Conservation (phyloP, 164 flowering plant species). For the Macadamia integrifolia region DNA sequence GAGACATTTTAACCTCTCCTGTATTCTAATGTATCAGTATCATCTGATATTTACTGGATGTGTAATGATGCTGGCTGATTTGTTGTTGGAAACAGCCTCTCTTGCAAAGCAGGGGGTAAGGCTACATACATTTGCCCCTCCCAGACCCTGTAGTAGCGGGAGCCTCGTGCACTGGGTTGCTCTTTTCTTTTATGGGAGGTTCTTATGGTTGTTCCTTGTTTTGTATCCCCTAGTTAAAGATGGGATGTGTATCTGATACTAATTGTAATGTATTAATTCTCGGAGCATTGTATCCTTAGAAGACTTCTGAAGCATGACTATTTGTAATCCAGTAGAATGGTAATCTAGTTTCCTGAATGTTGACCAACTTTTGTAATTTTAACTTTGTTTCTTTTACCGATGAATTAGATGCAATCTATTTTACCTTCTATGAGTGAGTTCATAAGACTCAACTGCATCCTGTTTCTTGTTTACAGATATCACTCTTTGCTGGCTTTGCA, state of each 20-base stretch:
- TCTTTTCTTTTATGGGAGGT: background rate
- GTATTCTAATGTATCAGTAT: too few species aligned
- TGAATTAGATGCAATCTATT: background rate
- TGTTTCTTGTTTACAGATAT: slow-evolving; percentile 34
- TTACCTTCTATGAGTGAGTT: background rate
- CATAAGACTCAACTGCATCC: background rate
- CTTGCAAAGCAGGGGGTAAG: too few species aligned
- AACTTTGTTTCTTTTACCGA: background rate
- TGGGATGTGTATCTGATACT: background rate
- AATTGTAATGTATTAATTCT: too few species aligned
- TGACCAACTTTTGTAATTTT: background rate
- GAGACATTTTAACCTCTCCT: too few species aligned
- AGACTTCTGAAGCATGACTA: background rate
- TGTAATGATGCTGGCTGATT: too few species aligned
- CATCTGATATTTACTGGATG: too few species aligned
- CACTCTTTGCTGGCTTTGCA: slow-evolving; percentile 43
- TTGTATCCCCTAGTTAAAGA: background rate
- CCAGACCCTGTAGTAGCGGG: too few species aligned
- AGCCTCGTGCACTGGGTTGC: too few species aligned
- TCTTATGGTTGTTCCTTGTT: background rate
- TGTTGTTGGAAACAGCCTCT: too few species aligned
- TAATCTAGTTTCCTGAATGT: background rate
- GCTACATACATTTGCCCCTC: too few species aligned
- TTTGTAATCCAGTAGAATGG: background rate
- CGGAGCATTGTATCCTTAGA: background rate